Conservation (phyloP, 768 basidiomycete species). For the Mycena pura region DNA sequence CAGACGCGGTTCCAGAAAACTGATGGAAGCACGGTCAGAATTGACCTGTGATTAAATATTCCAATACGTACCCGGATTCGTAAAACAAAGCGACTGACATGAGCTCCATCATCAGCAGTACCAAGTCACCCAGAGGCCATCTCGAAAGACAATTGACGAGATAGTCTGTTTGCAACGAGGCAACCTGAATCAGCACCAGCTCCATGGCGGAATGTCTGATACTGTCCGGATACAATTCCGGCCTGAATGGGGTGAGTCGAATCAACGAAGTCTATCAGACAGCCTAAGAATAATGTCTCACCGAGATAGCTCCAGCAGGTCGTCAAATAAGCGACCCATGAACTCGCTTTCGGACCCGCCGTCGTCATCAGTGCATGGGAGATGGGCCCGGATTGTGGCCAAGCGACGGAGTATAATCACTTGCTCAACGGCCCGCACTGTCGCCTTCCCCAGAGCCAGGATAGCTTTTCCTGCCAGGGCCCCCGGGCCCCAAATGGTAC, state of each 20-base stretch:
- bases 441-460: constrained; percentile 34
- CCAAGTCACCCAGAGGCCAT: constrained; percentile 18
- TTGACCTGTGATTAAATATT: neutral
- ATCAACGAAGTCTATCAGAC: no score
- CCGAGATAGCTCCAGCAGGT: constrained; percentile 38
- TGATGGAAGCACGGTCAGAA: neutral
- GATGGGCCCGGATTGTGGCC: constrained; percentile 21
- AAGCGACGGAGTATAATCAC: constrained; percentile 32
- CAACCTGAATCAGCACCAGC: constrained; percentile 29
- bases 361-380: constrained; percentile 23
- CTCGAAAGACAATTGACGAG: constrained; percentile 15
- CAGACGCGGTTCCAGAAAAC: constrained; percentile 10
- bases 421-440: constrained; percentile 33
- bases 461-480: constrained; percentile 35
- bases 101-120: constrained; percentile 5
- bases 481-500: constrained; percentile 30
- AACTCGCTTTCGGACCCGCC: constrained; percentile 4
- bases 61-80: constrained; percentile 2
- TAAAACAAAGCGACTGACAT: constrained; percentile 9
- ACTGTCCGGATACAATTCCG: constrained; percentile 27
- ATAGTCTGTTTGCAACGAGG: constrained; percentile 7
- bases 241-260: constrained; percentile 9
- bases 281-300: no score
- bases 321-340: constrained; percentile 32
- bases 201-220: constrained; percentile 19